Evolutionary conservation across 1,284 basidiomycete genomes (phyloP).

Genomic region (Cryptococcus sp.): DNA sequence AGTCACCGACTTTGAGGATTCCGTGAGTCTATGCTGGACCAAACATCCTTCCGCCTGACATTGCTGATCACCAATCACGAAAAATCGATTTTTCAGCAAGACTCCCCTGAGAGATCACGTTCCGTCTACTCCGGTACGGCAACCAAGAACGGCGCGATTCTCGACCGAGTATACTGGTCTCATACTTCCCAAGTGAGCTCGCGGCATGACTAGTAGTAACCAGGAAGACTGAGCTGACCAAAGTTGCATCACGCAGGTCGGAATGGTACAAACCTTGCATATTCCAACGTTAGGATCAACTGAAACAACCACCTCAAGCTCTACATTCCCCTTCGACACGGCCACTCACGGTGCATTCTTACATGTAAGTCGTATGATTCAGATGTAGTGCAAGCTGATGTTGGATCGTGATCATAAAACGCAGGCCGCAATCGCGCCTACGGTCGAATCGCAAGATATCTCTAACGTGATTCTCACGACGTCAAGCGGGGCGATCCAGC

Average conservation of each 20-base stretch:
- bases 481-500: conserved; percentile 74
- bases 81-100: conserved; percentile 24
- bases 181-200: conserved; percentile 60
- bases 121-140: conserved; percentile 58
- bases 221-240: conserved; percentile 15
- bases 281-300: conserved; percentile 13
- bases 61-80: background rate
- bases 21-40: conserved; percentile 54
- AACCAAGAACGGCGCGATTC: conserved; percentile 21
- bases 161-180: conserved; percentile 76
- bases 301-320: conserved; percentile 55
- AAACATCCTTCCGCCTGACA: background rate
- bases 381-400: background rate
- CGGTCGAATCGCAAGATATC: conserved; percentile 19
- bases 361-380: conserved; percentile 59
- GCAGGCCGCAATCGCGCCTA: conserved; percentile 28
- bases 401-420: background rate
- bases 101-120: conserved; percentile 34
- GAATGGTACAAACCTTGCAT: conserved; percentile 20
- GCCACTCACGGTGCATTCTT: conserved; percentile 68
- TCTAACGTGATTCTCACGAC: conserved; percentile 62
- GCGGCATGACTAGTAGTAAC: background rate
- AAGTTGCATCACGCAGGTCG: conserved; percentile 21
- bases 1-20: conserved; percentile 64
- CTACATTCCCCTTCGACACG: conserved; percentile 72